Evolutionary conservation across 768 basidiomycete genomes (phyloP).

Genomic region (Suillus decipiens): DNA sequence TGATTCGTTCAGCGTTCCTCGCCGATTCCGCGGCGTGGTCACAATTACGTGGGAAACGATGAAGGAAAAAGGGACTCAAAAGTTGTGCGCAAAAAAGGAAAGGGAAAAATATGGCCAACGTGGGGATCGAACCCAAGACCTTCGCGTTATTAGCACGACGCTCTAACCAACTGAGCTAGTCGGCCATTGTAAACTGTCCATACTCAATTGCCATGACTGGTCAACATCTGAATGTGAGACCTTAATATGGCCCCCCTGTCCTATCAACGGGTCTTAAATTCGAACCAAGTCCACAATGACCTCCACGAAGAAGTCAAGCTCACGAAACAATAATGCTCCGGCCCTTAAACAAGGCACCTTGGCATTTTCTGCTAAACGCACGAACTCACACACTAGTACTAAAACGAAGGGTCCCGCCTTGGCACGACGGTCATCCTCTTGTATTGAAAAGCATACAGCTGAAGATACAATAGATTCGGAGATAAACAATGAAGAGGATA

Average conservation of each 20-base stretch:
- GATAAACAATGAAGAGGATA: not conserved
- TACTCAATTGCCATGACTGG: accelerated
- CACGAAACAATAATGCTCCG: constrained; percentile 7
- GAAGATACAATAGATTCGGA: constrained; percentile 5
- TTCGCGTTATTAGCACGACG: constrained; percentile 62
- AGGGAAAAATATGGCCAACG: constrained; percentile 48
- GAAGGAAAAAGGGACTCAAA: too few relatives aligned
- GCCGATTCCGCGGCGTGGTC: too few relatives aligned
- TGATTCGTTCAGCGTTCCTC: too few relatives aligned
- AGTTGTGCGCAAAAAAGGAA: too few relatives aligned
- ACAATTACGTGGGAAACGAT: too few relatives aligned
- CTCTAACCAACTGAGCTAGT: constrained; percentile 55
- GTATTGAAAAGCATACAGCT: constrained; percentile 8
- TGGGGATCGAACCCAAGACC: constrained; percentile 74
- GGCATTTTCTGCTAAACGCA: constrained; percentile 49
- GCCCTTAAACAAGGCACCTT: constrained; percentile 48
- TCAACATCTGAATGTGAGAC: not conserved
- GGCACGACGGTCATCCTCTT: not conserved
- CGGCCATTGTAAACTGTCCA: constrained; percentile 20
- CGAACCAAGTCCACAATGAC: constrained; percentile 2
- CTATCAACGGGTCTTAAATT: not conserved
- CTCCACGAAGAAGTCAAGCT: constrained; percentile 1
- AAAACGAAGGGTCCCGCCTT: constrained; percentile 21
- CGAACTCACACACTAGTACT: constrained; percentile 26
- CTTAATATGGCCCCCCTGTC: not conserved